Base-by-base conservation (phyloP, 176 grass and related monocot species). In the Alopecurus myosuroides region DNA sequence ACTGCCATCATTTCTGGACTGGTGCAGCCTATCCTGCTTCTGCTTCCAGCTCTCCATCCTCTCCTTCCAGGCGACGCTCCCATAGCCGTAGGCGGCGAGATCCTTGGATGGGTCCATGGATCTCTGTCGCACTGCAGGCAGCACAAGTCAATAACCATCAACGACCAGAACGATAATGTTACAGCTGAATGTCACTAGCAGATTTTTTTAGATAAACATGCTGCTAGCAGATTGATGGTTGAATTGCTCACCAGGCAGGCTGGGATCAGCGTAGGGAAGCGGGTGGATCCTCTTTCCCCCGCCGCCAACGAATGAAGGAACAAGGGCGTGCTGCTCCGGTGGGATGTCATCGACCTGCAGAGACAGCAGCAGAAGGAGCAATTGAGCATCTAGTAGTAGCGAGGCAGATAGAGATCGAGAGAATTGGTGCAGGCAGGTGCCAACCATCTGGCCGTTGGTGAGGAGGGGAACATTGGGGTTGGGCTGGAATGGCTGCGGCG, bases 31-130 rank as follows among this genome's bases (percentile, higher is more conserved):
- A 22, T 95, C 93, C 77, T 95, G 93, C 85, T 95, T 95, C 82
- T 95, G 93, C 75, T 95, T 95, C 93, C 93, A 95, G 75, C 80
- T 87, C 66, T 95, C 93, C 93, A 95, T 92, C 82, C 93, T 90
- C 85, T 95, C 90, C 84, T 95, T 95, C 93, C 93, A 95, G 57
- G 93, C 93, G 12, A 95, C 93, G 63, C 93, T 95, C 29, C 93
- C 93, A 49, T 95, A 95, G 26, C 93, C 93, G 28, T 95, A 95
- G 23, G 93, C 90, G 49, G 85, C 93, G 17, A 95, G 82, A 70
- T 95, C 93, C 88, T 92, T 95, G 39, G 90, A 95, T 23, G 93
- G 93, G 72, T 95, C 93, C 93, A 95, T 95, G 13, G 93, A 92
- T 92, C 93, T 85, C 4, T 88, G 88, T 92, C 88, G 93, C 52